These are phyloP conservation scores for Beauveria bassiana DNA, from an alignment of 2,329 filamentous ascomycete species.

Conservation along the genomic window DNA sequence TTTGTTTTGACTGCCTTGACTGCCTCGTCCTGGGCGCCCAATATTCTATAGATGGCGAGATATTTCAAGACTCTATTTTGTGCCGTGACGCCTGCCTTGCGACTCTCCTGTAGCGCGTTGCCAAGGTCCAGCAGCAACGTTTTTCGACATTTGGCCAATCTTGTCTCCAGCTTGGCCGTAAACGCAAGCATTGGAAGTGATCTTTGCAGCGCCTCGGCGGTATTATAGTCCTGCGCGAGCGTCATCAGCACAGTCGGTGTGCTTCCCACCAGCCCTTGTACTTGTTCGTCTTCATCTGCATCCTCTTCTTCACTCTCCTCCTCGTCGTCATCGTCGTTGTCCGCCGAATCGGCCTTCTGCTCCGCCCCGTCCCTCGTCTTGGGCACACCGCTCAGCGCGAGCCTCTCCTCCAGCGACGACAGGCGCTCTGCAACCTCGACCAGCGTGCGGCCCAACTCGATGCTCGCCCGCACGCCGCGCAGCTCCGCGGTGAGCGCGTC, in stretches of 20 bases:
- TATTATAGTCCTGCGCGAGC: conserved; percentile 38
- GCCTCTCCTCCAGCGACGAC: conserved; percentile 52
- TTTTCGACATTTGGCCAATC: conserved; percentile 45
- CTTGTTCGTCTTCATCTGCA: conserved; percentile 31
- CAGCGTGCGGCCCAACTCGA: conserved; percentile 54
- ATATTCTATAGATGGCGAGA: conserved; percentile 43
- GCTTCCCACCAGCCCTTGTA: conserved; percentile 33
- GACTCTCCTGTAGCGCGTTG: conserved; percentile 39
- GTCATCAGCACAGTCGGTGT: conserved; percentile 38
- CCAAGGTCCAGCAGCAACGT: conserved; percentile 49
- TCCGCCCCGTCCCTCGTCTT: conserved; percentile 9
- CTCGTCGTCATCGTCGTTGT: conserved; percentile 13
- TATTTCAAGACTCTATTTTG: conserved; percentile 42
- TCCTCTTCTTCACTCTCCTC: conserved; percentile 29
- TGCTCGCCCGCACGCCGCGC: conserved; percentile 51
- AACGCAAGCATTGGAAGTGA: conserved; percentile 39
- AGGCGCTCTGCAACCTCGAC: conserved; percentile 60
- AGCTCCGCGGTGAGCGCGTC: conserved; percentile 58
- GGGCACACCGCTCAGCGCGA: conserved; percentile 44
- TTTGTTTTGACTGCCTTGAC: conserved; percentile 34
- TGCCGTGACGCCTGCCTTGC: conserved; percentile 34
- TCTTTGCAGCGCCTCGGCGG: conserved; percentile 34
- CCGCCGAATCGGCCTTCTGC: neutral
- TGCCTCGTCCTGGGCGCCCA: conserved; percentile 46
- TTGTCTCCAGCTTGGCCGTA: conserved; percentile 44